phyloP scores from a whole-genome alignment of 257 asterid species.

The Fraxinus pennsylvanica region DNA sequence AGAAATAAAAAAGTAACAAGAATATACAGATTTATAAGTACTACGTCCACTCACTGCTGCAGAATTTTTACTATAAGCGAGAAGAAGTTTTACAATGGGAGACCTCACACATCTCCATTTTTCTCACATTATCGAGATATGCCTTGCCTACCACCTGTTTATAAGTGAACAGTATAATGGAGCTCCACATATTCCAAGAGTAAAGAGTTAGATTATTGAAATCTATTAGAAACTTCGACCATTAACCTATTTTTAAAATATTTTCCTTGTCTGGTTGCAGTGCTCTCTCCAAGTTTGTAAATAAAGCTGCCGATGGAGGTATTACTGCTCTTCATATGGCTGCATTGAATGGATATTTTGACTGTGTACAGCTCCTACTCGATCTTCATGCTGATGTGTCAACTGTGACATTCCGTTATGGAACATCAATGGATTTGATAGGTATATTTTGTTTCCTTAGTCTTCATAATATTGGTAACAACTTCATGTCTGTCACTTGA shows the following conservation, averaged over 20 bases:
- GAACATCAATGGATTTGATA: conserved; percentile 94
- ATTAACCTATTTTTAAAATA: not conserved
- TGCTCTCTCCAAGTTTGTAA: conserved; percentile 78
- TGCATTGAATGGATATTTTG: conserved; percentile 92
- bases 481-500: conserved; percentile 14
- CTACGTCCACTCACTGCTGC: not conserved
- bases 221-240: not conserved
- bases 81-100: not conserved
- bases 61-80: too few species aligned
- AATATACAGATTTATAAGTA: too few species aligned
- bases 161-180: not conserved
- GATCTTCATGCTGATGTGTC: conserved; percentile 82
- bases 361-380: conserved; percentile 90
- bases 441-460: conserved; percentile 45
- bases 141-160: not conserved
- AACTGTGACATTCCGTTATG: conserved; percentile 84
- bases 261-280: conserved; percentile 44
- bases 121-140: not conserved
- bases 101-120: not conserved
- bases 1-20: not conserved
- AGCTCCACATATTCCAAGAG: not conserved
- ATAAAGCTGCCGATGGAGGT: conserved; percentile 98
- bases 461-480: conserved; percentile 5
- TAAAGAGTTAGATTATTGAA: too few species aligned
- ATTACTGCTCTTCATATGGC: conserved; percentile 99